phyloP scores from a whole-genome alignment of 2,329 filamentous ascomycete genomes.

The Phialophora tarda region DNA sequence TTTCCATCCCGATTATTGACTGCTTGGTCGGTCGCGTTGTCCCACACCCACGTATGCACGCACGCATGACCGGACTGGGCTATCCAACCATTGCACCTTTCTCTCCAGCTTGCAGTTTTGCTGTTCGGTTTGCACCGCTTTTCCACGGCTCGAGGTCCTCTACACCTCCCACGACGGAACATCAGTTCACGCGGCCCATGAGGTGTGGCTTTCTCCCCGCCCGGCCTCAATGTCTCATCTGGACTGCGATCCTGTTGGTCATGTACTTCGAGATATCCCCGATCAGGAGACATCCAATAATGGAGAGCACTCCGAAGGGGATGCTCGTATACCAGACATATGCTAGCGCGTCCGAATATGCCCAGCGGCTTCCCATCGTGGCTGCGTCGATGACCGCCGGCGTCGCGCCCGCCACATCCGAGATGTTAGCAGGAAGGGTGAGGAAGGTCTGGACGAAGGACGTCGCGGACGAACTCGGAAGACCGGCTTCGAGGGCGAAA shows the following conservation, averaged over 20 bases:
- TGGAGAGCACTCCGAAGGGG: slow-evolving; percentile 29
- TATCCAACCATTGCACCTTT: too few species aligned
- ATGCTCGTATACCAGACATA: slow-evolving; percentile 31
- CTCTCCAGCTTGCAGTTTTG: too few species aligned
- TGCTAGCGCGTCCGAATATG: slow-evolving; percentile 24
- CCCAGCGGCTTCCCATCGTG: slow-evolving; percentile 28
- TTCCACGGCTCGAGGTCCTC: not conserved
- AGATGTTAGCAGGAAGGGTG: slow-evolving; percentile 19
- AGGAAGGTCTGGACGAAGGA: slow-evolving; percentile 25
- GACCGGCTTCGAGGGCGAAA: slow-evolving; percentile 26
- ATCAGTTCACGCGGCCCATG: not conserved
- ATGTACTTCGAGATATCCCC: slow-evolving; percentile 31
- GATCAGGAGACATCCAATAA: slow-evolving; percentile 29
- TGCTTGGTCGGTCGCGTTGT: too few species aligned
- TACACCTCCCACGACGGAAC: not conserved
- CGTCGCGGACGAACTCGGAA: slow-evolving; percentile 9
- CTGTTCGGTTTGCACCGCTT: not conserved
- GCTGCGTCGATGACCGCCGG: slow-evolving; percentile 23
- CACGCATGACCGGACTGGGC: too few species aligned
- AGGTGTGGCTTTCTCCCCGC: not conserved
- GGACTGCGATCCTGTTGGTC: slow-evolving; percentile 31
- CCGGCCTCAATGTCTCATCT: slow-evolving; percentile 18
- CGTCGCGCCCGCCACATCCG: slow-evolving; percentile 23
- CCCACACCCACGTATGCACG: too few species aligned
- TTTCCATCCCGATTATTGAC: too few species aligned